These are phyloP conservation scores for Hypoxylon perforatum DNA, from an alignment of 495 filamentous ascomycete species.

Conservation along the genomic window DNA sequence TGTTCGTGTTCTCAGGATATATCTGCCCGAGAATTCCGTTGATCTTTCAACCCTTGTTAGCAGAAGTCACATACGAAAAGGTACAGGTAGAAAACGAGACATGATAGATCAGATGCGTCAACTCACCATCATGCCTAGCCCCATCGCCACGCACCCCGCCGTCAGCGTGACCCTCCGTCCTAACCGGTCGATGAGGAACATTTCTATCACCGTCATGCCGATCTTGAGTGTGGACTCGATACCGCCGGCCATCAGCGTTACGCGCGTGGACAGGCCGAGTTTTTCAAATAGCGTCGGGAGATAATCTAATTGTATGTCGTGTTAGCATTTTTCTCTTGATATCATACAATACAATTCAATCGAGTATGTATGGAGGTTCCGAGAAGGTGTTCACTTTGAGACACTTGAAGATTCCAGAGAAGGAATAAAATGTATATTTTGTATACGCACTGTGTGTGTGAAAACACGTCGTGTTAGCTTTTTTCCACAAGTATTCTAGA, in stretches of 20 bases:
- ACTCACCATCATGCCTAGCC: constrained; percentile 58
- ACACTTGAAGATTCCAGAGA: too few relatives aligned
- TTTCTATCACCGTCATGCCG: constrained; percentile 60
- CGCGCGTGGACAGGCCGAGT: constrained; percentile 55
- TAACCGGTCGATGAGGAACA: constrained; percentile 60
- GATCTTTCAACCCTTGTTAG: constrained; percentile 50
- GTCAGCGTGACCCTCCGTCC: constrained; percentile 58
- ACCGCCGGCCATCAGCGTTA: constrained; percentile 60
- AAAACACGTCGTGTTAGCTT: too few relatives aligned
- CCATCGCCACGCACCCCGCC: constrained; percentile 58
- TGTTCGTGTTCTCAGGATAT: constrained; percentile 63
- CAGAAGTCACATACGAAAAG: background rate
- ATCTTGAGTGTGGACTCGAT: constrained; percentile 65
- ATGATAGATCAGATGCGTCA: background rate
- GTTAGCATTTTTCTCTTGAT: too few relatives aligned
- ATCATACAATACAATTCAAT: too few relatives aligned
- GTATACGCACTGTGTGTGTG: too few relatives aligned
- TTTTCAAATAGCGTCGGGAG: constrained; percentile 60
- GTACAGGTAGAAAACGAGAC: background rate
- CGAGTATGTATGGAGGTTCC: too few relatives aligned
- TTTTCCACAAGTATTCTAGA: too few relatives aligned
- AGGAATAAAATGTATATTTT: too few relatives aligned
- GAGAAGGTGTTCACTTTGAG: too few relatives aligned
- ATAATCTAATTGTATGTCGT: too few relatives aligned
- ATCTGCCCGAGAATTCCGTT: constrained; percentile 62